phyloP scores from a whole-genome alignment of 257 asterid species.

The Datura wrightii region DNA sequence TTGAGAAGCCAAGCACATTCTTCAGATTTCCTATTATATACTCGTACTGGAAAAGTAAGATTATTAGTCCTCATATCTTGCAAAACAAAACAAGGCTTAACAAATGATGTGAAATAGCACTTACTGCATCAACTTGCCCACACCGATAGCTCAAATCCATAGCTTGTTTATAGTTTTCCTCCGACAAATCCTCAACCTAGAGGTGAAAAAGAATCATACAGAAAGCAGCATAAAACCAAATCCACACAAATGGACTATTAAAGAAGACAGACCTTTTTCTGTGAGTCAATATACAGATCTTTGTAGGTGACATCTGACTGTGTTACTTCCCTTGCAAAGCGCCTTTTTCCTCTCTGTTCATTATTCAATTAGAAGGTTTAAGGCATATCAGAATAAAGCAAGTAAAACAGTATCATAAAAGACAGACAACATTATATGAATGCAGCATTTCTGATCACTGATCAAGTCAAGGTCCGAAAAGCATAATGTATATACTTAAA shows the following conservation, averaged over 20 bases:
- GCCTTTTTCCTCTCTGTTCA: not conserved
- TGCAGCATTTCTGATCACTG: not conserved
- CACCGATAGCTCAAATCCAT: not conserved
- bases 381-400: not conserved
- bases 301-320: not conserved
- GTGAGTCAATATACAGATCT: not conserved
- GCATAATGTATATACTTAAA: not conserved
- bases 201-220: not conserved
- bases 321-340: not conserved
- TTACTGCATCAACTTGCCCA: constrained; percentile 25
- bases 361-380: not conserved
- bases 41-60: not conserved
- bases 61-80: not conserved
- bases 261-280: not conserved
- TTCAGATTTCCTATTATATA: constrained; percentile 15
- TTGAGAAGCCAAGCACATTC: constrained; percentile 2
- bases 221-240: not conserved
- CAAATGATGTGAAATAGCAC: not conserved
- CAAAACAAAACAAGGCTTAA: not conserved
- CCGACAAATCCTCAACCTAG: constrained; percentile 7
- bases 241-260: not conserved
- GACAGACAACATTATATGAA: not conserved
- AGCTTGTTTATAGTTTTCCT: not conserved
- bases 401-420: not conserved
- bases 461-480: not conserved